Percentiles rank a stretch among this genome's conserved stretches.
Conservation (phyloP, 495 filamentous ascomycete species). For the Chaetomidium leptoderma region DNA sequence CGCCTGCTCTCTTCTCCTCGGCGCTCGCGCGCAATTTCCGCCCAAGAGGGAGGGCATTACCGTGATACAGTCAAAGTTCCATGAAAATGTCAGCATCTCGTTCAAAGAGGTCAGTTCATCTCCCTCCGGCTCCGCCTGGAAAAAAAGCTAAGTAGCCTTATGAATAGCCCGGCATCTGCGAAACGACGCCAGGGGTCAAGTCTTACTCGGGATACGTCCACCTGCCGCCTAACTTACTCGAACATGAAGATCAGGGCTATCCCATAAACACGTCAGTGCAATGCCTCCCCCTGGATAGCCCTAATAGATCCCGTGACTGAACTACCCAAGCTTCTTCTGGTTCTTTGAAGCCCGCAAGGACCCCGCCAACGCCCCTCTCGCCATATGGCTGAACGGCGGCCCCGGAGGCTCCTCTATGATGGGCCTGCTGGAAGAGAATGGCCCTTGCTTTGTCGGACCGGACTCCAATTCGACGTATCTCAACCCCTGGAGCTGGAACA, state of each 20-base stretch:
- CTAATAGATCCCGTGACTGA: constrained; percentile 36
- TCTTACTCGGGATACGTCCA: constrained; percentile 49
- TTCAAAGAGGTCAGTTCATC: not conserved
- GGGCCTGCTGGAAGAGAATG: constrained; percentile 54
- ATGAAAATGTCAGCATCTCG: constrained; percentile 5
- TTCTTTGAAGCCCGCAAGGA: constrained; percentile 62
- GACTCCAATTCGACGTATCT: constrained; percentile 37
- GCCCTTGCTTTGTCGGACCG: constrained; percentile 42
- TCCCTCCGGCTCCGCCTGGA: not conserved
- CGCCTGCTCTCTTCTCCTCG: not conserved
- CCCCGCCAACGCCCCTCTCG: constrained; percentile 52
- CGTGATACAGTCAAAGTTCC: not conserved
- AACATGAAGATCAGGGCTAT: constrained; percentile 1
- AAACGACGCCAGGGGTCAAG: constrained; percentile 31
- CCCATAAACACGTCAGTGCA: not conserved
- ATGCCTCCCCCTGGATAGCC: constrained; percentile 28
- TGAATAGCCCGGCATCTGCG: constrained; percentile 22
- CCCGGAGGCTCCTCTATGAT: constrained; percentile 53
- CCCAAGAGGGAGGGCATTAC: not conserved
- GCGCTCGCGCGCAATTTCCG: not conserved
- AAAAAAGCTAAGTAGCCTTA: not conserved
- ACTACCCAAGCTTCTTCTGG: constrained; percentile 73
- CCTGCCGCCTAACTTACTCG: constrained; percentile 29
- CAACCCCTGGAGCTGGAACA: constrained; percentile 58
- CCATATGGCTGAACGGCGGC: constrained; percentile 65